Evolutionary conservation across 2,329 filamentous ascomycete species (phyloP).

Genomic region (Pseudogymnoascus sp.): DNA sequence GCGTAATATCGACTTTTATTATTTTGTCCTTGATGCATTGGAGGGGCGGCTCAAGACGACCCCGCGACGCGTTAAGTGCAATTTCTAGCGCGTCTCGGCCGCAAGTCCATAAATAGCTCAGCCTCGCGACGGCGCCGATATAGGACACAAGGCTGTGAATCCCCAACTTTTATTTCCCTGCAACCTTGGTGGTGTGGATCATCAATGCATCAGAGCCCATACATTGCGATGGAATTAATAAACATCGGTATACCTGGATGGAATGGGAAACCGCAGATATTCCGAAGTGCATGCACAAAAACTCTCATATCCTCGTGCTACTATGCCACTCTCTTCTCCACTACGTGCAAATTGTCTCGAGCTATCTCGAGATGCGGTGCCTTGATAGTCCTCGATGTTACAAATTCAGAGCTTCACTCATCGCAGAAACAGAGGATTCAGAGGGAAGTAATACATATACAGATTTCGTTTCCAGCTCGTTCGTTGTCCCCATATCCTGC

Average conservation of each 20-base stretch:
- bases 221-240: not conserved
- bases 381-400: not conserved
- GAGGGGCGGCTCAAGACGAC: not conserved
- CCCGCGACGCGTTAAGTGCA: constrained; percentile 7
- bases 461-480: not conserved
- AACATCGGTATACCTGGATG: not conserved
- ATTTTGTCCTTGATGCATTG: not conserved
- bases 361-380: not conserved
- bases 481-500: not conserved
- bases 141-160: not conserved
- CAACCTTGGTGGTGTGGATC: not conserved
- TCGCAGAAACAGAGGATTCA: not conserved
- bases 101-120: not conserved
- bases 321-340: not conserved
- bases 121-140: not conserved
- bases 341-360: not conserved
- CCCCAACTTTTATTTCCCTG: not conserved
- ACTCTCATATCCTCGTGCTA: not conserved
- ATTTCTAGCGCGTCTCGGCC: constrained; percentile 3
- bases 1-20: not conserved
- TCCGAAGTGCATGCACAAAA: not conserved
- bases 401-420: not conserved
- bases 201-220: not conserved
- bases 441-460: not conserved
- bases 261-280: not conserved